Base-by-base conservation (phyloP, 2,329 filamentous ascomycete species). In the Fusarium illudens region DNA sequence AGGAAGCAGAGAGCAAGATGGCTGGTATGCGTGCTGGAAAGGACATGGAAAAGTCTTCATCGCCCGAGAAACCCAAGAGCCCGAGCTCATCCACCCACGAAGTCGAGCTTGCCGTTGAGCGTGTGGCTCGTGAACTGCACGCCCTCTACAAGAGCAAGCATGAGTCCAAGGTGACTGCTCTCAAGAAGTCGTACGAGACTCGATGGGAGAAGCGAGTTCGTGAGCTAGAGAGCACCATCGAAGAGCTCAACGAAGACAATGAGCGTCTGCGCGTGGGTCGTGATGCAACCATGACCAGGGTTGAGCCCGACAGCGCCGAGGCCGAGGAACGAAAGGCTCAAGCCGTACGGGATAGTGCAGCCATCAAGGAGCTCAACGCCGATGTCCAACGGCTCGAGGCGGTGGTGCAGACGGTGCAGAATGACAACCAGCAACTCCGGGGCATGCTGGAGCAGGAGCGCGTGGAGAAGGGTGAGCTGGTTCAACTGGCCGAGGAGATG, bases 91-190 rank as follows among this genome's bases (percentile, higher is more conserved):
- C 78, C 63, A 78, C 81, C 72, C 77, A 81, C 70, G 93, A 97
- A 68, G 91, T 97, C 51, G 94, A 97, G 75, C 85, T 92, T 44
- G 91, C 92, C 2, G 91, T 95, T 20, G 93, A 97, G 79, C 93
- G 94, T 70, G 94, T 98, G 37, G 94, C 95, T n/a, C 88, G 93
- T 29, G 96, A 99, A 76, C 86, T 99, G 37, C 96, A 99, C 77
- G 86, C 90, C 0, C 86, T 97, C 11, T 99, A 99, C 86, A 98
- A 97, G 82, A 90, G 91, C 76, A 99, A 99, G 82, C 96, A 99
- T 78, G 95, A 98, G 82, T 93, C 90, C 66, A 99, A 99, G 83
- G 95, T 98, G 44, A 88, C 92, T 1, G 95, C 94, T 4, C 84
- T 99, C 68, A 98, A 91, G 81, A 90, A 90, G 80, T 90, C 87